Evolutionary conservation across 202 grass and related monocot genomes (phyloP).

Genomic region (Zoysia matrella): DNA sequence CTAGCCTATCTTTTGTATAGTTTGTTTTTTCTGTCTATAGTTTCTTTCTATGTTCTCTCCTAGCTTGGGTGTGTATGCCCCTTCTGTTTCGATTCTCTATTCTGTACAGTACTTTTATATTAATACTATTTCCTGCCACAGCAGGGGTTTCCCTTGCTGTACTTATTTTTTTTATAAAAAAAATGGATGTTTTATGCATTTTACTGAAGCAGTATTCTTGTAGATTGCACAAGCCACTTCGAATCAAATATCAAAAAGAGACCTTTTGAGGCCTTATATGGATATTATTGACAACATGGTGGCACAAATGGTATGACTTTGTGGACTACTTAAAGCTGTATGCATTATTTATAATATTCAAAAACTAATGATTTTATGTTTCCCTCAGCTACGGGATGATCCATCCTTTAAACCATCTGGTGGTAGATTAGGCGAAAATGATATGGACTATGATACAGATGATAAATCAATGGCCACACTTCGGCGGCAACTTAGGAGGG

Average conservation of each 20-base stretch:
- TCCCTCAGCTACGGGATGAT: slow-evolving; percentile 78
- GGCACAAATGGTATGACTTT: slow-evolving; percentile 77
- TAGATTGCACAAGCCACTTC: slow-evolving; percentile 99
- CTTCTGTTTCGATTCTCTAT: too few relatives aligned
- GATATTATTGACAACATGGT: slow-evolving; percentile 97
- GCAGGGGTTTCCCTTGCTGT: too few relatives aligned
- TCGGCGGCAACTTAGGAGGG: slow-evolving; percentile 52
- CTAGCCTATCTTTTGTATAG: too few relatives aligned
- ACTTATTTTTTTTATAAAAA: too few relatives aligned
- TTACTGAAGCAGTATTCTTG: slow-evolving; percentile 34
- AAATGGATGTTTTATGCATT: not conserved
- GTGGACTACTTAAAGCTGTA: slow-evolving; percentile 25
- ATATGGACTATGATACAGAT: slow-evolving; percentile 99
- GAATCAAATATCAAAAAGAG: slow-evolving; percentile 99
- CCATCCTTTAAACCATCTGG: slow-evolving; percentile 94
- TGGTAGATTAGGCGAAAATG: slow-evolving; percentile 96
- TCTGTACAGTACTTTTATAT: too few relatives aligned
- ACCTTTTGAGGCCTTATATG: slow-evolving; percentile 95
- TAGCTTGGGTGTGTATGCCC: too few relatives aligned
- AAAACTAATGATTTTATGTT: slow-evolving; percentile 40
- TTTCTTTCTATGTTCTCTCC: too few relatives aligned
- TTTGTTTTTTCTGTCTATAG: too few relatives aligned
- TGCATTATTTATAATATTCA: slow-evolving; percentile 14
- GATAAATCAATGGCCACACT: slow-evolving; percentile 98
- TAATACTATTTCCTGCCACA: too few relatives aligned